These are phyloP conservation scores for Boletus speciosus DNA, from an alignment of 768 basidiomycete genomes.

Conservation along the genomic window DNA sequence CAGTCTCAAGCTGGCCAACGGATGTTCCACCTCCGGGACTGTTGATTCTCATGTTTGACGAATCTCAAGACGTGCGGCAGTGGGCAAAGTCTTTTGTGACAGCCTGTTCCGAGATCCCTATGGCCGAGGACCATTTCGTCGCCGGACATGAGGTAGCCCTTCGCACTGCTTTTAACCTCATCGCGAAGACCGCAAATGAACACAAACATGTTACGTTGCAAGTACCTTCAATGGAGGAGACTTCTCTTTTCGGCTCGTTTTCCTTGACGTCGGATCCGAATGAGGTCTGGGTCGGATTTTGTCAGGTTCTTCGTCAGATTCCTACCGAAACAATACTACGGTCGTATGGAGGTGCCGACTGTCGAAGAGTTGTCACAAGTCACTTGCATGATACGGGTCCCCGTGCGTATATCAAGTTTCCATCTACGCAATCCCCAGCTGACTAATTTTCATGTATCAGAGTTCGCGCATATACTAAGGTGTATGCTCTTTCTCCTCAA, in stretches of 20 bases:
- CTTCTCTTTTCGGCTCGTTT: slow-evolving; percentile 5
- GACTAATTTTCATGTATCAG: slow-evolving; percentile 32
- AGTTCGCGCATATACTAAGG: slow-evolving; percentile 56
- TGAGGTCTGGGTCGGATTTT: slow-evolving; percentile 53
- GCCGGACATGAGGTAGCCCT: slow-evolving; percentile 47
- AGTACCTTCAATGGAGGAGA: slow-evolving; percentile 1
- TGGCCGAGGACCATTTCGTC: slow-evolving; percentile 46
- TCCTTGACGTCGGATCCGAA: slow-evolving; percentile 37
- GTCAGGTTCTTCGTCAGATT: slow-evolving; percentile 47
- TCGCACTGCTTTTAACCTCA: slow-evolving; percentile 33
- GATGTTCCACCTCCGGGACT: slow-evolving; percentile 59
- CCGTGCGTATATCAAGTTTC: slow-evolving; percentile 45
- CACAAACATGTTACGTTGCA: not conserved
- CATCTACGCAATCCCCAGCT: not conserved
- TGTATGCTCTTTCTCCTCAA: slow-evolving; percentile 60
- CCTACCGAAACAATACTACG: slow-evolving; percentile 44
- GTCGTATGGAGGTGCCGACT: slow-evolving; percentile 35
- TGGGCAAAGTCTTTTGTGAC: slow-evolving; percentile 56
- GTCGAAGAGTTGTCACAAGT: slow-evolving; percentile 52
- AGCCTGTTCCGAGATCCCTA: slow-evolving; percentile 39
- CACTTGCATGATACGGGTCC: slow-evolving; percentile 59
- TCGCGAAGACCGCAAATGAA: slow-evolving; percentile 12
- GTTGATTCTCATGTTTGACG: slow-evolving; percentile 54
- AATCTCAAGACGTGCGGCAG: slow-evolving; percentile 45
- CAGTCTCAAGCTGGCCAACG: slow-evolving; percentile 48